Evolutionary conservation across 139 green algal species (phyloP).

Genomic region (Chlorella vulgaris): DNA sequence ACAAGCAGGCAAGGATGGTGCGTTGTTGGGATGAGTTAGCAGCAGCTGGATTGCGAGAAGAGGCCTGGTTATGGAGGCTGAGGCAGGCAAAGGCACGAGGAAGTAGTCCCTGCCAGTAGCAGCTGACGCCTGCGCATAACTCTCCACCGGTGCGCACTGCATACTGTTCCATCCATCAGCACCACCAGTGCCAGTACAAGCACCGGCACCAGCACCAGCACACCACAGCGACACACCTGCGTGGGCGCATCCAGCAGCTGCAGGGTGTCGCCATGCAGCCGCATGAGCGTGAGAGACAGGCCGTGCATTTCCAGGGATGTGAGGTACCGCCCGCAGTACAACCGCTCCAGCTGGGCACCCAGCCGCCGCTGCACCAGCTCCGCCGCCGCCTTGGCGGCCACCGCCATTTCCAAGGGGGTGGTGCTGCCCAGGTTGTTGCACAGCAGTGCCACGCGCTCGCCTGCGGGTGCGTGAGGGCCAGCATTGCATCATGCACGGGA

Average conservation of each 20-base stretch:
- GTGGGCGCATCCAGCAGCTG: constrained; percentile 64
- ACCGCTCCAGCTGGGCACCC: constrained; percentile 48
- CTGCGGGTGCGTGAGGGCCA: constrained; percentile 12
- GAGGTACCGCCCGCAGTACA: constrained; percentile 75
- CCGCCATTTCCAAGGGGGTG: constrained; percentile 69
- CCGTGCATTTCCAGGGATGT: constrained; percentile 85
- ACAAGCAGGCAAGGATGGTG: background rate
- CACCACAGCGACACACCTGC: too few species aligned
- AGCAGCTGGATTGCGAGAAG: too few species aligned
- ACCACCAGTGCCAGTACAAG: background rate
- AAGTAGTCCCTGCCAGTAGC: too few species aligned
- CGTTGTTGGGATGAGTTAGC: background rate
- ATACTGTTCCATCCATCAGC: too few species aligned
- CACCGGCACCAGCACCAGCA: too few species aligned
- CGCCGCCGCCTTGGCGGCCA: constrained; percentile 52
- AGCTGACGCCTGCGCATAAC: too few species aligned
- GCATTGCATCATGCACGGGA: background rate
- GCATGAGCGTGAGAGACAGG: constrained; percentile 50
- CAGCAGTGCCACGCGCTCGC: constrained; percentile 37
- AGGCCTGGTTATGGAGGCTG: too few species aligned
- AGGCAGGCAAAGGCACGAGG: too few species aligned
- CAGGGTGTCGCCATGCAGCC: constrained; percentile 44
- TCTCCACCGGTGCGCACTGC: too few species aligned
- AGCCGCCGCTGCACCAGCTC: background rate
- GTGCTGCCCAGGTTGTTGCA: constrained; percentile 71